These are phyloP conservation scores for Dysphania ambrosioides DNA, from an alignment of 148 eudicot genomes.

Conservation along the genomic window DNA sequence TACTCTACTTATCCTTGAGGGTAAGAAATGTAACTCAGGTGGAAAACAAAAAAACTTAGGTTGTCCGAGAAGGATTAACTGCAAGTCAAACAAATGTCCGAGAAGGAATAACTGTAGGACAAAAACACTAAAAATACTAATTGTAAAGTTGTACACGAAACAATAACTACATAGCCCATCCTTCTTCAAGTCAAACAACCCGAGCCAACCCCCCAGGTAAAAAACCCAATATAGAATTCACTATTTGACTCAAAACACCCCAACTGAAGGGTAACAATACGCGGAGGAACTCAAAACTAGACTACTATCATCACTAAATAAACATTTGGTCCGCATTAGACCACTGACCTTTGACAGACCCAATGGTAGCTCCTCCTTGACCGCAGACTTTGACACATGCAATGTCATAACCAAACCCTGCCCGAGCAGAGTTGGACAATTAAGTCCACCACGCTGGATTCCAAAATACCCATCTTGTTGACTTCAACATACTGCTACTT, in stretches of 20 bases:
- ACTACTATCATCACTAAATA: not conserved
- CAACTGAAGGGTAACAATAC: not conserved
- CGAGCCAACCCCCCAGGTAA: not conserved
- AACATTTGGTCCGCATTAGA: too few relatives aligned
- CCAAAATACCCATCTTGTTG: not conserved
- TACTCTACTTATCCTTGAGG: too few relatives aligned
- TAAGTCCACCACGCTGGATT: constrained; percentile 20
- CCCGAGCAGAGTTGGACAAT: constrained; percentile 20
- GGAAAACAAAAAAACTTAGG: too few relatives aligned
- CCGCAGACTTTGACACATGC: constrained; percentile 16
- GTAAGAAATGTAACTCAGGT: too few relatives aligned
- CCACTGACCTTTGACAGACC: not conserved
- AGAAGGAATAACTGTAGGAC: not conserved
- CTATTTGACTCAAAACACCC: not conserved
- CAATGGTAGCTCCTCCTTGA: not conserved
- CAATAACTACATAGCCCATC: not conserved
- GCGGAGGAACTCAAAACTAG: not conserved
- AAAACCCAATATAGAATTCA: not conserved
- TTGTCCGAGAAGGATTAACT: too few relatives aligned
- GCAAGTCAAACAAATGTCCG: constrained; percentile 2
- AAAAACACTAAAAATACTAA: not conserved
- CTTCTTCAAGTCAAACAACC: not conserved
- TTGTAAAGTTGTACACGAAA: not conserved
- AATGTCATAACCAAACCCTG: too few relatives aligned
- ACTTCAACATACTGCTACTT: constrained; percentile 20